Base-by-base conservation (phyloP, 2,329 filamentous ascomycete genomes). In the Aspergillus costaricaensis region DNA sequence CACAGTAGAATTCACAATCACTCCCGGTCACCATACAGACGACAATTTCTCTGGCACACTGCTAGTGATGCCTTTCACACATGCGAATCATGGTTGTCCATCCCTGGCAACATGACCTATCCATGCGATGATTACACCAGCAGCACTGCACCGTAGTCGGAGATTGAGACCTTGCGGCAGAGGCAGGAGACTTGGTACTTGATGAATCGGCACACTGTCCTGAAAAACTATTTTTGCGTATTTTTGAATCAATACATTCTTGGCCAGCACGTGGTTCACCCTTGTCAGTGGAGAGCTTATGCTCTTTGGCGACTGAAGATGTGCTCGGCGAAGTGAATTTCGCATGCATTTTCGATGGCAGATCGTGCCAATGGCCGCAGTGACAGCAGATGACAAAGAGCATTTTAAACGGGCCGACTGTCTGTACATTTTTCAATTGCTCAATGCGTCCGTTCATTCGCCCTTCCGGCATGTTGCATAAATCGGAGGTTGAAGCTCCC, bases 51-150 rank as follows among this genome's bases (percentile, higher is more conserved):
- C 38, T 10, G 14, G 21, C 10, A n/a, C 39, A 48, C 27, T 12
- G 23, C 67, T 56, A 79, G 66, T 78, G 73, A 61, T 77, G 75
- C 49, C 84, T 84, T 73, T 91, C 87, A 68, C 85, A 85, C 67
- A 91, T 76, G 62, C 88, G 85, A 4, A 91, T 84, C 48, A 88
- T 81, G 1, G 88, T 86, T 10, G 86, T 85, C 76, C 88, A 88
- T 7, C 88, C 88, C 10, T 87, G 83, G 71, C 89, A 91, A 75
- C 89, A 91, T 60, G 76, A 78, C 14, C 83, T 88, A 65, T 81
- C 87, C 88, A 91, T 91, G 53, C 84, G 83, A 76, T 91, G 89
- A 47, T 80, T 80, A 72, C 89, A 91, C 89, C 89, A 91, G 8
- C 88, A 88, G 71, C 88, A 91, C 65, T 83, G 85, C 25, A 89